Evolutionary conservation across 441 rosid genomes (phyloP).

Genomic region (Syzygium syzygioides): DNA sequence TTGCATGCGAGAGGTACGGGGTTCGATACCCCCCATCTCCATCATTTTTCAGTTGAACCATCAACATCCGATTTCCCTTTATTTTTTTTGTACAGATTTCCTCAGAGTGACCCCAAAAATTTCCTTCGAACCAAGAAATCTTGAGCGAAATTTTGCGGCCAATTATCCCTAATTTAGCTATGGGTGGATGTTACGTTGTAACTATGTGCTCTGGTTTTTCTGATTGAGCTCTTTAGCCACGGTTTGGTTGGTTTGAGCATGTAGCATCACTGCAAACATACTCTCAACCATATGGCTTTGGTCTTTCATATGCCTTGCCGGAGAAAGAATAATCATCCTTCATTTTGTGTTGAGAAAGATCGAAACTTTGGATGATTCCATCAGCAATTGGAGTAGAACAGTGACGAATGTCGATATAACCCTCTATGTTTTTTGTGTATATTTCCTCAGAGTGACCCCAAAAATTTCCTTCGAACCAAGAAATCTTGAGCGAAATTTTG

Average conservation of each 20-base stretch:
- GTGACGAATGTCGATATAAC: too few relatives aligned
- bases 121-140: not conserved
- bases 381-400: not conserved
- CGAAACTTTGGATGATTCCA: not conserved
- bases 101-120: not conserved
- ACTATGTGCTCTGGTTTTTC: not conserved
- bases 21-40: conserved; percentile 25
- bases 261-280: not conserved
- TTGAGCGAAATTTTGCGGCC: not conserved
- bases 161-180: not conserved
- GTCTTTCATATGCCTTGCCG: not conserved
- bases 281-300: not conserved
- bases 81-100: not conserved
- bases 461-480: not conserved
- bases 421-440: accelerated
- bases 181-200: not conserved
- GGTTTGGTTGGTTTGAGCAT: not conserved
- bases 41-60: not conserved
- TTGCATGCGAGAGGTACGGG: conserved; percentile 24
- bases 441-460: not conserved
- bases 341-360: not conserved
- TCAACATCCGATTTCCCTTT: not conserved
- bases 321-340: not conserved
- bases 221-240: not conserved
- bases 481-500: not conserved